A percentile compares a stretch with the other conserved stretches of the same genome.
Conservation (phyloP, 2,329 filamentous ascomycete species). For the Cercospora sp. region DNA sequence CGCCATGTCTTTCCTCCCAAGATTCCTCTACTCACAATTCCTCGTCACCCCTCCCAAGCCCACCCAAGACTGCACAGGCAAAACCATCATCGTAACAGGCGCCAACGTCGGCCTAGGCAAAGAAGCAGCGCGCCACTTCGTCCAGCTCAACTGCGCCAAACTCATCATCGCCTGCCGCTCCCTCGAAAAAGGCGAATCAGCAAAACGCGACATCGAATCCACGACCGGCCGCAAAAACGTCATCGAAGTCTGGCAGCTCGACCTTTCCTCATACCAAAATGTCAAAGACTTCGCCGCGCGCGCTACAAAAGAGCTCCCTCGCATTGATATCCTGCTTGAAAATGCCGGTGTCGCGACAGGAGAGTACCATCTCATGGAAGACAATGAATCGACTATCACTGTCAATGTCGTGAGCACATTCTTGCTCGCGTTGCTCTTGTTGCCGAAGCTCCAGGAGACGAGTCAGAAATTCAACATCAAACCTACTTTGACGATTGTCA, state of each 20-base stretch:
- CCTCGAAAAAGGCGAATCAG: constrained; percentile 47
- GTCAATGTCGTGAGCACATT: constrained; percentile 58
- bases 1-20: constrained; percentile 23
- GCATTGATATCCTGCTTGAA: constrained; percentile 42
- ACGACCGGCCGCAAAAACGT: constrained; percentile 37
- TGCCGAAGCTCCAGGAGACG: constrained; percentile 54
- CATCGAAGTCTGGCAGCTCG: constrained; percentile 50
- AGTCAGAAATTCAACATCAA: constrained; percentile 36
- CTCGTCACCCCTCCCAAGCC: constrained; percentile 42
- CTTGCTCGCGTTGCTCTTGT: constrained; percentile 50
- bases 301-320: constrained; percentile 31
- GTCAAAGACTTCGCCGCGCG: constrained; percentile 41
- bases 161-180: constrained; percentile 51
- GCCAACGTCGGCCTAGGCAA: constrained; percentile 51
- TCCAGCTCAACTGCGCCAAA: constrained; percentile 42
- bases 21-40: constrained; percentile 46
- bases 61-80: constrained; percentile 28
- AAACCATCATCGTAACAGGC: constrained; percentile 51
- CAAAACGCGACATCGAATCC: constrained; percentile 43
- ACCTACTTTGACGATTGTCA: constrained; percentile 44
- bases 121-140: constrained; percentile 48
- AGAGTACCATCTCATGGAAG: constrained; percentile 42
- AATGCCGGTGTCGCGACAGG: constrained; percentile 46
- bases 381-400: constrained; percentile 51
- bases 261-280: constrained; percentile 44